Evolutionary conservation across 164 flowering plant species (phyloP), one percentile per base, ranked within the genome.

Genomic region (Aristolochia fimbriata): DNA sequence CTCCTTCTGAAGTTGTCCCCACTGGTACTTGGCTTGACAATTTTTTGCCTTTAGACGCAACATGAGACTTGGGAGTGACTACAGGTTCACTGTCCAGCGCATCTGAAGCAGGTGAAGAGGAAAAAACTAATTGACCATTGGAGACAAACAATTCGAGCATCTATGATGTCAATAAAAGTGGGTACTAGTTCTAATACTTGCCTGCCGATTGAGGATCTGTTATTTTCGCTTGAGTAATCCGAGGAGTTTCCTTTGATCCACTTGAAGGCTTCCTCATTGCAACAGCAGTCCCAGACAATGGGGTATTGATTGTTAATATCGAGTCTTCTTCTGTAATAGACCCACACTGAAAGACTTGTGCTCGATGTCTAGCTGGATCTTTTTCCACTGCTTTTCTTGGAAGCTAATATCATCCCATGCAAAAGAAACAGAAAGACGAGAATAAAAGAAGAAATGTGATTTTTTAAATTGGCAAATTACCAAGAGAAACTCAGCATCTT

Each of bases 281-380:
- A 53, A 73, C 56, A 15, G 86, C 83, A 47, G 57, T 62, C 55
- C 69, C 52, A 45, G 81, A 58, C 47, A 73, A 48, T 15, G 89
- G 83, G 46, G 79, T 81, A 60, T 79, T 67, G 59, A 94, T 60
- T 1, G 70, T 69, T 30, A 94, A 59, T 20, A 65, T 51, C 1
- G 80, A 69, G 15, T 71, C 82, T 33, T 88, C 96, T 64, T 73
- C 79, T 1, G 72, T 66, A 37, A 90, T 22, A 27, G 85, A 88
- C 20, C 84, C 87, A 71, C 85, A 86, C 1, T 80, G 68, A 67
- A 76, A 85, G 68, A 84, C 95, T 23, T 83, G 86, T n/a, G 83
- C 62, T 5, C 84, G 81, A 68, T 85, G 54, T 57, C 93, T 70
- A 15, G 64, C 19, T 49, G 78, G 70, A 61, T 83, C 88, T 64